Conservation (phyloP, 345 rosid genomes). For the Erucastrum elatum region DNA sequence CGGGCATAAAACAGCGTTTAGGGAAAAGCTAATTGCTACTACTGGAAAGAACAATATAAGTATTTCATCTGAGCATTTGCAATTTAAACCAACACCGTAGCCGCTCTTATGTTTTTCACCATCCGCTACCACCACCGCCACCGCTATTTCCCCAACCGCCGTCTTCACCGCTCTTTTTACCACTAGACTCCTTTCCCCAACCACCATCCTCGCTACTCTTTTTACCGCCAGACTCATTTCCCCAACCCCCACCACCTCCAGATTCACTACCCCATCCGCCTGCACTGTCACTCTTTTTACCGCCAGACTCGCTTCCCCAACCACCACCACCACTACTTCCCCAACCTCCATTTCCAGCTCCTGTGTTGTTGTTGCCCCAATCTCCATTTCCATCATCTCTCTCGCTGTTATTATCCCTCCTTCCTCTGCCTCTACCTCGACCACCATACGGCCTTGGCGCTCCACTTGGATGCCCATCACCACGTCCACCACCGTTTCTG, state of each 20-base stretch:
- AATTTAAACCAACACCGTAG: neutral
- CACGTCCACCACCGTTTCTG: neutral
- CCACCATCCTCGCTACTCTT: neutral
- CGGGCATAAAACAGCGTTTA: neutral
- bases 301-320: neutral
- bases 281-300: neutral
- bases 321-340: neutral
- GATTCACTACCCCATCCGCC: neutral
- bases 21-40: neutral
- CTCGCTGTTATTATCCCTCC: neutral
- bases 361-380: neutral
- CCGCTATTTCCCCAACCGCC: neutral
- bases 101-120: neutral
- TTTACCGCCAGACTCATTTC: neutral
- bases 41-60: neutral
- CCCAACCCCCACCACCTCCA: neutral
- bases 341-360: neutral
- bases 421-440: neutral
- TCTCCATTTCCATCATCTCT: neutral
- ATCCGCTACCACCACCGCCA: neutral
- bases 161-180: neutral
- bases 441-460: neutral
- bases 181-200: neutral
- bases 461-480: neutral
- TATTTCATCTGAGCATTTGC: neutral